phyloP scores from a whole-genome alignment of 192 early-diverging fungal species.

The Umbelopsis sp. region DNA sequence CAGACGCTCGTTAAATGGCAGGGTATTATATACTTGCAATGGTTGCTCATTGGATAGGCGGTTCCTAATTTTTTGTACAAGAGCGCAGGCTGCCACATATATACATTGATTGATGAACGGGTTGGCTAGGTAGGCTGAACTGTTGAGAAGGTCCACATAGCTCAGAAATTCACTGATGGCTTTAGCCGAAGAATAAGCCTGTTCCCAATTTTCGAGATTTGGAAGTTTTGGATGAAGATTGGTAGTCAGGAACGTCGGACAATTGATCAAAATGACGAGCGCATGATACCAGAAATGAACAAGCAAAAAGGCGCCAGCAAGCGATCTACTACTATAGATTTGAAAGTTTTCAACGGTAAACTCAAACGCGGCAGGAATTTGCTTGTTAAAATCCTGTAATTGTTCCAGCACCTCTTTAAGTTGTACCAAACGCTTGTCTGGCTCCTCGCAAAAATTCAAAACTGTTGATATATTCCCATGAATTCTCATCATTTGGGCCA shows the following conservation, averaged over 20 bases:
- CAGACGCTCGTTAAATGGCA: conserved; percentile 2
- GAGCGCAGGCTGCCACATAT: conserved; percentile 1
- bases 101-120: conserved; percentile 15
- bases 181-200: background rate
- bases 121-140: conserved; percentile 8
- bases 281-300: conserved; percentile 16
- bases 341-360: conserved; percentile 16
- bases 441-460: conserved; percentile 10
- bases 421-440: background rate
- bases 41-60: background rate
- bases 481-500: conserved; percentile 3
- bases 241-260: conserved; percentile 1
- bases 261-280: conserved; percentile 17
- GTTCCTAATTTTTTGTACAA: conserved; percentile 1
- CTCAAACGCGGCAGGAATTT: background rate
- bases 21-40: conserved; percentile 2
- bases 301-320: background rate
- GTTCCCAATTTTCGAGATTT: conserved; percentile 12
- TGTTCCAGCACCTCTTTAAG: background rate
- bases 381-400: background rate
- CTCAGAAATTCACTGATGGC: conserved; percentile 13
- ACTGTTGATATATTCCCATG: background rate
- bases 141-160: conserved; percentile 8
- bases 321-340: background rate
- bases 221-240: conserved; percentile 5